Conservation (phyloP, 1,284 basidiomycete genomes). For the Bondarzewia mesenterica region DNA sequence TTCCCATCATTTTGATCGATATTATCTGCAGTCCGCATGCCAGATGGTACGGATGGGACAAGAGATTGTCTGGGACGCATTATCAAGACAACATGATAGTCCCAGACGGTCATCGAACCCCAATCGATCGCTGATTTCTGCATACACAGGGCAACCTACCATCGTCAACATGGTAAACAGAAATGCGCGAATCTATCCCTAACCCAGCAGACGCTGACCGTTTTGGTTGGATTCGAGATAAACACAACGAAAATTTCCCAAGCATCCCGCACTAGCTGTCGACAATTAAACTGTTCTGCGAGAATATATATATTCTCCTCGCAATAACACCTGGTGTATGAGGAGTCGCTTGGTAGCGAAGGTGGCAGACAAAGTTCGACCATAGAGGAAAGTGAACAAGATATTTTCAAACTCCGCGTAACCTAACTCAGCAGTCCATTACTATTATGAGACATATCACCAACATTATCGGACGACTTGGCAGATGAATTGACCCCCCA, state of each 20-base stretch:
- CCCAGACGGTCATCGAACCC: slow-evolving; percentile 62
- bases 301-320: slow-evolving; percentile 71
- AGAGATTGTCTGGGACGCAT: slow-evolving; percentile 26
- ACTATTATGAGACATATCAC: not conserved
- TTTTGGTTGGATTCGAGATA: slow-evolving; percentile 54
- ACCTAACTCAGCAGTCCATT: too few relatives aligned
- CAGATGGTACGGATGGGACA: not conserved
- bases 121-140: slow-evolving; percentile 37
- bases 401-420: not conserved
- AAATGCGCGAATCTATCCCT: not conserved
- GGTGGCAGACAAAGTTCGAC: slow-evolving; percentile 13
- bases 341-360: slow-evolving; percentile 19
- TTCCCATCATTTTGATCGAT: not conserved
- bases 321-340: slow-evolving; percentile 42
- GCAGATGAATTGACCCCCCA: not conserved
- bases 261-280: slow-evolving; percentile 17
- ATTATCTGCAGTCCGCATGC: not conserved
- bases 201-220: slow-evolving; percentile 27
- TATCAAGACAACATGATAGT: slow-evolving; percentile 66
- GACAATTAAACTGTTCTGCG: slow-evolving; percentile 31
- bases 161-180: slow-evolving; percentile 2
- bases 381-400: not conserved
- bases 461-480: not conserved
- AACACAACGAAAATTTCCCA: slow-evolving; percentile 55
- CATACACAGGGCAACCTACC: slow-evolving; percentile 56